Conservation (phyloP, 1,139 yeast genomes). For the Candida smagusa region DNA sequence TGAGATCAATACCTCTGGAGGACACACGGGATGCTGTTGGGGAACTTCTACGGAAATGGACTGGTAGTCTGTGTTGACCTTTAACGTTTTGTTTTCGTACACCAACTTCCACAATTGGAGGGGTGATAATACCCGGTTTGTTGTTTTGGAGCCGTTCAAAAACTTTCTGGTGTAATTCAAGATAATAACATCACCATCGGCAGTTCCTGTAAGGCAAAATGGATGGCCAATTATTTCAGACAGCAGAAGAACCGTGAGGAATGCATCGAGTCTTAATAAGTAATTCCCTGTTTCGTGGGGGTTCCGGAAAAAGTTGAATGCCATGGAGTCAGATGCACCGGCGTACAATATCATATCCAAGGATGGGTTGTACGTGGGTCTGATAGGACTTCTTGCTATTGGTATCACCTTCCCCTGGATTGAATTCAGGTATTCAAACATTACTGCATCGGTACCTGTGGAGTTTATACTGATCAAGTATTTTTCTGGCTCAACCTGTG, state of each 20-base stretch:
- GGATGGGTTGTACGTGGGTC: slow-evolving; percentile 27
- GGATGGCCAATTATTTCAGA: slow-evolving; percentile 55
- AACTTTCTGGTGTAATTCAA: slow-evolving; percentile 38
- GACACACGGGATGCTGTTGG: slow-evolving; percentile 38
- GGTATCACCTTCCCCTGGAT: slow-evolving; percentile 27
- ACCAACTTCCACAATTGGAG: slow-evolving; percentile 35
- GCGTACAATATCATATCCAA: slow-evolving; percentile 15
- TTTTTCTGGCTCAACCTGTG: slow-evolving; percentile 27
- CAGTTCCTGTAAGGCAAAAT: slow-evolving; percentile 54
- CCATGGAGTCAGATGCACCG: slow-evolving; percentile 22
- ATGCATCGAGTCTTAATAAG: slow-evolving; percentile 30
- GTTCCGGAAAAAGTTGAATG: slow-evolving; percentile 28
- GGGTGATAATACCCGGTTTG: slow-evolving; percentile 30
- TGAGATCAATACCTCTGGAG: slow-evolving; percentile 53
- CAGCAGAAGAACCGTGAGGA: slow-evolving; percentile 25
- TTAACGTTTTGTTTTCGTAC: slow-evolving; percentile 13
- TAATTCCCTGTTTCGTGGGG: slow-evolving; percentile 36
- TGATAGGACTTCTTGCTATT: slow-evolving; percentile 16
- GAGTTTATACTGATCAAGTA: slow-evolving; percentile 42
- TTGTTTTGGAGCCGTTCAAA: slow-evolving; percentile 30
- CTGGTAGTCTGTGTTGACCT: slow-evolving; percentile 25
- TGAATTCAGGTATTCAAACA: slow-evolving; percentile 42
- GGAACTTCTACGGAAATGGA: slow-evolving; percentile 28
- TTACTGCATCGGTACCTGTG: slow-evolving; percentile 45
- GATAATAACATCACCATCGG: slow-evolving; percentile 53